Conservation (phyloP, 1,284 basidiomycete species). For the Neonothopanus nambi region DNA sequence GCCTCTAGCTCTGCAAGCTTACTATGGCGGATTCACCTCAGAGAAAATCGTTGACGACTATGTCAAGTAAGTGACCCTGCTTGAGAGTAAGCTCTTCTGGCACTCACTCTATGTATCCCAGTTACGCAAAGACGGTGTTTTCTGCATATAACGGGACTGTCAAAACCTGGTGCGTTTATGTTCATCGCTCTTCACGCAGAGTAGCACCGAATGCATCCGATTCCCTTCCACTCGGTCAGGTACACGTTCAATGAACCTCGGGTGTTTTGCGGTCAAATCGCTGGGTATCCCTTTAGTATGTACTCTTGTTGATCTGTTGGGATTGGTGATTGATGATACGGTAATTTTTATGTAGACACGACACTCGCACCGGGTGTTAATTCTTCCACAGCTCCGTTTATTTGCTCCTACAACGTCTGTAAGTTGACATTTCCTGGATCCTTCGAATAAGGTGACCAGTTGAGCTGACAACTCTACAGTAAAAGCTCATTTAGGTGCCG, state of each 20-base stretch:
- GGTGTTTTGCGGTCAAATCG: slow-evolving; percentile 40
- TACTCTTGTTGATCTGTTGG: not conserved
- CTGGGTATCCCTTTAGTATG: slow-evolving; percentile 44
- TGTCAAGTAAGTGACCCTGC: slow-evolving; percentile 34
- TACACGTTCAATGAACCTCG: slow-evolving; percentile 53
- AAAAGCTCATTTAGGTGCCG: slow-evolving; percentile 47
- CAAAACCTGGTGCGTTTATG: slow-evolving; percentile 40
- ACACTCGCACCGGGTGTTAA: slow-evolving; percentile 43
- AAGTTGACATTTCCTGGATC: slow-evolving; percentile 16
- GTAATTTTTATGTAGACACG: slow-evolving; percentile 27
- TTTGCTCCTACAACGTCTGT: slow-evolving; percentile 45
- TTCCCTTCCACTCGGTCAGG: slow-evolving; percentile 24
- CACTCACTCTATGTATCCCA: slow-evolving; percentile 15
- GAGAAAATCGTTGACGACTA: slow-evolving; percentile 46
- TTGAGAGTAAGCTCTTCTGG: not conserved
- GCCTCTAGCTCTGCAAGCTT: slow-evolving; percentile 43
- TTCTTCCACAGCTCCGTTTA: slow-evolving; percentile 38
- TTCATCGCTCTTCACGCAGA: not conserved
- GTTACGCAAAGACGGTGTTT: slow-evolving; percentile 50
- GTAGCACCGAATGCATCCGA: not conserved
- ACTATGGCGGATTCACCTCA: slow-evolving; percentile 49
- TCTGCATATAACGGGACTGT: slow-evolving; percentile 46
- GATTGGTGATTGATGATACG: not conserved
- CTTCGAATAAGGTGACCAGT: not conserved
- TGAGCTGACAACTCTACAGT: slow-evolving; percentile 27